Conservation (phyloP, 2,329 filamentous ascomycete genomes). For the Dactylellina sp. region DNA sequence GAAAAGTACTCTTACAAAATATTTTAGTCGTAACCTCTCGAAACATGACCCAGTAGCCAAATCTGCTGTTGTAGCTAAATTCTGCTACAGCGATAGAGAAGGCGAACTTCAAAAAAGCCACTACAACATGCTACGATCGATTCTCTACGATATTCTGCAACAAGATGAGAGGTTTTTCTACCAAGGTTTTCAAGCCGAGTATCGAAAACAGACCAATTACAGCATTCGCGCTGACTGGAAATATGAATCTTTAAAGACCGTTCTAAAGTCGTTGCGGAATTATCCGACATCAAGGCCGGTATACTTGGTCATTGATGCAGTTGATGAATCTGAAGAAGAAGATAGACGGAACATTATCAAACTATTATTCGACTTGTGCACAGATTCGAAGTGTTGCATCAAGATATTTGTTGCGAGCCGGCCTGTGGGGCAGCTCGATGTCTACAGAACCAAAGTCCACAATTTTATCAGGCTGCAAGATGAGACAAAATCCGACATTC, state of each 20-base stretch:
- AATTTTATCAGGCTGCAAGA: constrained; percentile 11
- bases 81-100: constrained; percentile 54
- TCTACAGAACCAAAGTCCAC: constrained; percentile 5
- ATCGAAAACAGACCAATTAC: neutral
- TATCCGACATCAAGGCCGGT: neutral
- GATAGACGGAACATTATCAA: constrained; percentile 24
- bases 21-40: neutral
- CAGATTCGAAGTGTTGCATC: neutral
- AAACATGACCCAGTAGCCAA: neutral
- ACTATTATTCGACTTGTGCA: constrained; percentile 18
- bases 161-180: constrained; percentile 30
- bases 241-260: constrained; percentile 16
- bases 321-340: constrained; percentile 53
- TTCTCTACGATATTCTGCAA: constrained; percentile 46
- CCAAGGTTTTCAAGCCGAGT: constrained; percentile 21
- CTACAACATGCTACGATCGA: constrained; percentile 49
- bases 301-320: constrained; percentile 50
- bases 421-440: constrained; percentile 17
- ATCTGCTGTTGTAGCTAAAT: constrained; percentile 29
- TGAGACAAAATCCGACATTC: constrained; percentile 5
- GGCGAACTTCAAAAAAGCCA: constrained; percentile 41
- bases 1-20: constrained; percentile 51
- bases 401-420: constrained; percentile 8
- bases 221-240: neutral
- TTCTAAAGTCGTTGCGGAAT: constrained; percentile 2